Conservation (phyloP, 2,329 filamentous ascomycete species). For the Verticillium zaregamsianum region DNA sequence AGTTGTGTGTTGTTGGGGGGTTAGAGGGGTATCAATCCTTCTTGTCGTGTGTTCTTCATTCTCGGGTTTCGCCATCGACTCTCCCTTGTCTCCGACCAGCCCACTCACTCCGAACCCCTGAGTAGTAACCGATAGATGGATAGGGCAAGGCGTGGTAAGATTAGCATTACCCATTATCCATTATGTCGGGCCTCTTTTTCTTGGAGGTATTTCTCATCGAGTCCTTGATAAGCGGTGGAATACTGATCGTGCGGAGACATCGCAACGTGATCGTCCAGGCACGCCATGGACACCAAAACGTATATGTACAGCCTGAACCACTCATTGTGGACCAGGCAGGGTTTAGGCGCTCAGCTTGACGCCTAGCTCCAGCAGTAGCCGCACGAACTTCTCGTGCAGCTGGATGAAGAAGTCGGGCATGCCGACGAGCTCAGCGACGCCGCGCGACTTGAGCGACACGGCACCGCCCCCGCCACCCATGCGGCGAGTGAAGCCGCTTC, state of each 20-base stretch:
- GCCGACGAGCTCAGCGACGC: slow-evolving; percentile 62
- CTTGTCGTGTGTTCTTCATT: neutral
- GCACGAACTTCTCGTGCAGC: slow-evolving; percentile 60
- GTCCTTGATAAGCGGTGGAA: neutral
- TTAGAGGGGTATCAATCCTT: neutral
- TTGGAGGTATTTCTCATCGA: neutral
- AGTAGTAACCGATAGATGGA: neutral
- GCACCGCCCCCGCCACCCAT: slow-evolving; percentile 54
- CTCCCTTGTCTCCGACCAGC: neutral
- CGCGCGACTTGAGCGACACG: slow-evolving; percentile 52
- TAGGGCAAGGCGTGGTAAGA: neutral
- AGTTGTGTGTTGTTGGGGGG: neutral
- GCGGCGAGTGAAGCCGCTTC: slow-evolving; percentile 52
- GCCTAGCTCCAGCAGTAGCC: slow-evolving; percentile 55
- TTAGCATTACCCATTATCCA: slow-evolving; percentile 2
- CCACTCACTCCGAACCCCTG: neutral
- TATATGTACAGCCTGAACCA: slow-evolving; percentile 5
- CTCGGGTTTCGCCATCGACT: neutral
- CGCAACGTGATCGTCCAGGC: neutral
- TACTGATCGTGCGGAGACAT: neutral
- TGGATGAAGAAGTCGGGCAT: slow-evolving; percentile 66
- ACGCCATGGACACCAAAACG: neutral
- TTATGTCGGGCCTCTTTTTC: neutral
- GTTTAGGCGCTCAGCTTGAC: slow-evolving; percentile 46
- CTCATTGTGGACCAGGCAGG: neutral